A percentile compares a stretch with the other conserved stretches of the same genome.
Conservation (phyloP, 192 early-diverging fungal genomes). For the Pilaira anomala region DNA sequence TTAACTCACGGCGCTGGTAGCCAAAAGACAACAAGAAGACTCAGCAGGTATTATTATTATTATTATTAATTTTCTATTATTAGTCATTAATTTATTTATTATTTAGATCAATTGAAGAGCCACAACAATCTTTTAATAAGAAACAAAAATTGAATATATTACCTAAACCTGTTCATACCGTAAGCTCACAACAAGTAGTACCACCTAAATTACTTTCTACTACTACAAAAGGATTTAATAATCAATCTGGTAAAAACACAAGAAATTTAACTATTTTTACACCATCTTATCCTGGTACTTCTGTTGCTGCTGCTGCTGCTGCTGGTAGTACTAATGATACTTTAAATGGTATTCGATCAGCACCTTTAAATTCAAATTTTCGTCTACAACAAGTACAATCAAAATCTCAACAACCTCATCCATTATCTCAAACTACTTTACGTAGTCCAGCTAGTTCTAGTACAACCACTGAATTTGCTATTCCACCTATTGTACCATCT, state of each 20-base stretch:
- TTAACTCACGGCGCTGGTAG: slow-evolving; percentile 21
- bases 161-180: slow-evolving; percentile 21
- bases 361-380: slow-evolving; percentile 43
- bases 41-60: slow-evolving; percentile 7
- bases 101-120: slow-evolving; percentile 11
- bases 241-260: slow-evolving; percentile 40
- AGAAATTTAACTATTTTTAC: slow-evolving; percentile 49
- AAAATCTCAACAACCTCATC: slow-evolving; percentile 26
- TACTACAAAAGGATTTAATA: no score
- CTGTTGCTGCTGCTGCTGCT: slow-evolving; percentile 42
- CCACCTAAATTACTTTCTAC: slow-evolving; percentile 18
- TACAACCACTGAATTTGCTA: slow-evolving; percentile 25
- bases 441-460: neutral
- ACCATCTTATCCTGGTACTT: slow-evolving; percentile 41
- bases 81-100: neutral
- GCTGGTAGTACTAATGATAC: slow-evolving; percentile 42
- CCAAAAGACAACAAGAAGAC: slow-evolving; percentile 13
- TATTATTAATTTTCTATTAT: neutral
- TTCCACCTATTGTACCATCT: slow-evolving; percentile 35
- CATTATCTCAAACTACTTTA: slow-evolving; percentile 1
- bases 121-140: slow-evolving; percentile 1
- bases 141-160: slow-evolving; percentile 4
- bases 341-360: slow-evolving; percentile 42
- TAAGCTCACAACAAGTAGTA: slow-evolving; percentile 13
- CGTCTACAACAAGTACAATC: slow-evolving; percentile 28